These are phyloP conservation scores for Leptomonas pyrrhocoris DNA, from an alignment of 208 protist genomes.

Conservation along the genomic window DNA sequence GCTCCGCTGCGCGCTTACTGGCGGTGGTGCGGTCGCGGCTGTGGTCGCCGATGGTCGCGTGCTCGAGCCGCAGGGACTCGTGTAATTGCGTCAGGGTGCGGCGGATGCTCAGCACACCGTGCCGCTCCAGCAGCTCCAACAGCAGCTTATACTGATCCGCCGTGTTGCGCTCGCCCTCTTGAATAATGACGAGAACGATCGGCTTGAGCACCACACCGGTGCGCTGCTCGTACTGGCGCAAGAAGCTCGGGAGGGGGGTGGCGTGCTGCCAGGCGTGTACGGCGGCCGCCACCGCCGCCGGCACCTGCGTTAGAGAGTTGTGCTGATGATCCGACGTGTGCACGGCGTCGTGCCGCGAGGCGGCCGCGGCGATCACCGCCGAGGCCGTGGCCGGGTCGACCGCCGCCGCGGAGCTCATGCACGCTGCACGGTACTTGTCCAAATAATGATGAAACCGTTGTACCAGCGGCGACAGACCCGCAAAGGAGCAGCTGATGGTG, in stretches of 20 bases:
- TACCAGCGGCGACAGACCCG: constrained; percentile 79
- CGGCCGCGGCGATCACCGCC: neutral
- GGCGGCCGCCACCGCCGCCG: constrained; percentile 49
- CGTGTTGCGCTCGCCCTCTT: constrained; percentile 93
- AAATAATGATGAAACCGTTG: constrained; percentile 87
- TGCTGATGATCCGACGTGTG: constrained; percentile 37
- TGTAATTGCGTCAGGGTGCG: constrained; percentile 85
- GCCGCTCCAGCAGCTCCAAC: constrained; percentile 69
- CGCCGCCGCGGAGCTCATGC: constrained; percentile 9
- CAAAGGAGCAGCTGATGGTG: constrained; percentile 96
- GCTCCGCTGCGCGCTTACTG: neutral
- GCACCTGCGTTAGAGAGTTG: constrained; percentile 44
- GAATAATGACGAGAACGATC: constrained; percentile 92
- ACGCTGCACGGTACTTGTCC: constrained; percentile 29
- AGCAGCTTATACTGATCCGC: constrained; percentile 92
- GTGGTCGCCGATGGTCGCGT: constrained; percentile 7
- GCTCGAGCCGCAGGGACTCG: constrained; percentile 49
- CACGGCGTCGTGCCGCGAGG: constrained; percentile 1
- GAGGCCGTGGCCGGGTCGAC: neutral
- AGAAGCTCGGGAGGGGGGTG: constrained; percentile 31
- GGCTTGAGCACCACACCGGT: constrained; percentile 28
- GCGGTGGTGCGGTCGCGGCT: constrained; percentile 1
- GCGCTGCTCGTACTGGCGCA: constrained; percentile 22
- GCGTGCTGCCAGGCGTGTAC: constrained; percentile 41
- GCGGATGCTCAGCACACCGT: constrained; percentile 81